A percentile compares a stretch with the other conserved stretches of the same genome.
Conservation (phyloP, 2,329 filamentous ascomycete species). For the Fusarium sp. region DNA sequence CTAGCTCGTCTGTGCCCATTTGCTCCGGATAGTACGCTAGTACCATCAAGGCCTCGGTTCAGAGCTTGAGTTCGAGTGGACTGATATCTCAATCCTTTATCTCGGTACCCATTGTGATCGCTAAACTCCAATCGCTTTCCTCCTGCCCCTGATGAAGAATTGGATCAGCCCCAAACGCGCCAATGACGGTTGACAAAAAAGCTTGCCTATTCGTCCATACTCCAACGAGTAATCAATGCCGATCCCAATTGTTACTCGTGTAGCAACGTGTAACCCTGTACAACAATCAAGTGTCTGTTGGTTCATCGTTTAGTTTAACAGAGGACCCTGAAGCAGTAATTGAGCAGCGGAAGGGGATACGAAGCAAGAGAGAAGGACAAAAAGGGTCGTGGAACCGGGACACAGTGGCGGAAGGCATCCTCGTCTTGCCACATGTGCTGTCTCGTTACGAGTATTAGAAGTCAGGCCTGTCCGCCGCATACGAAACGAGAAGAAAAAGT, state of each 20-base stretch:
- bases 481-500: not conserved
- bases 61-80: not conserved
- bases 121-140: not conserved
- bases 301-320: not conserved
- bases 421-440: not conserved
- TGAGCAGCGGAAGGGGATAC: not conserved
- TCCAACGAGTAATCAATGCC: not conserved
- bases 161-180: not conserved
- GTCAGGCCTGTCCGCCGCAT: not conserved
- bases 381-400: not conserved
- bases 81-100: not conserved
- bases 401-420: not conserved
- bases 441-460: conserved; percentile 24
- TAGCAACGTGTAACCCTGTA: not conserved
- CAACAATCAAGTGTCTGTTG: not conserved
- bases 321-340: not conserved
- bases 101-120: not conserved
- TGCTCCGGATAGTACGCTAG: not conserved
- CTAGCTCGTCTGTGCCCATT: not conserved
- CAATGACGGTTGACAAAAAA: not conserved
- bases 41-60: not conserved
- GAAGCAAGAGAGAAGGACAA: not conserved
- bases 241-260: not conserved
- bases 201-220: not conserved
- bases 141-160: not conserved